Evolutionary conservation across 2,329 filamentous ascomycete genomes (phyloP), one percentile per base, ranked within the genome.

Genomic region (Biscogniauxia marginata): DNA sequence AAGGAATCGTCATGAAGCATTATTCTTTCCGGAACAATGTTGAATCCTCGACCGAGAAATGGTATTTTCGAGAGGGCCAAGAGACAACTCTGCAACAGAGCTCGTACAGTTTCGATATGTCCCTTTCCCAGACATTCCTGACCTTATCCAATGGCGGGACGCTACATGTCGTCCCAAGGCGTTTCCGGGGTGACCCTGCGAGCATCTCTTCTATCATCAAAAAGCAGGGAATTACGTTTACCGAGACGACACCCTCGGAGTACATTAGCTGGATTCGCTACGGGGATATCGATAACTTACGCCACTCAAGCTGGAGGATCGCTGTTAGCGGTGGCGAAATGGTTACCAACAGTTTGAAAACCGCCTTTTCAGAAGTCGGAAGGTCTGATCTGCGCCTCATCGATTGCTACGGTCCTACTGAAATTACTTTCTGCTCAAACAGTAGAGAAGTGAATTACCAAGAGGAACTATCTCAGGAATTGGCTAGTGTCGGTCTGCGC

Each of bases 361-460:
- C n/a, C 9, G 54, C 53, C 7, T 63, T 70, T 18, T 21, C 19
- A 2, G 13, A 25, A 0, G 51, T 62, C 1, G 51, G 7, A 1
- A 39, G 46, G 4, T 19, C n/a, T 1, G 23, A 46, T 9, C 50
- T 67, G 11, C 43, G 49, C 1, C 47, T 71, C 1, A 56, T 63
- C 44, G 66, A 69, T 45, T 46, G 49, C 1, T 72, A 70, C 44
- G 68, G 69, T 0, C 66, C 68, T 6, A 66, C 67, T 1, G 68
- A 71, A 52, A 47, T 54, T 13, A 56, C 64, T 2, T 20, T 53
- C 19, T 44, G 23, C 24, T 46, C 30, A 1, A 30, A 24, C 3
- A 44, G 16, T 9, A 49, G n/a, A 7, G 30, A 49, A 7, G 18
- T 54, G 2, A 8, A n/a, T 19, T 47, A 53, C 20, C n/a, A 45